These are phyloP conservation scores for Kodamaea arcana DNA, from an alignment of 1,139 yeast species.

Conservation along the genomic window DNA sequence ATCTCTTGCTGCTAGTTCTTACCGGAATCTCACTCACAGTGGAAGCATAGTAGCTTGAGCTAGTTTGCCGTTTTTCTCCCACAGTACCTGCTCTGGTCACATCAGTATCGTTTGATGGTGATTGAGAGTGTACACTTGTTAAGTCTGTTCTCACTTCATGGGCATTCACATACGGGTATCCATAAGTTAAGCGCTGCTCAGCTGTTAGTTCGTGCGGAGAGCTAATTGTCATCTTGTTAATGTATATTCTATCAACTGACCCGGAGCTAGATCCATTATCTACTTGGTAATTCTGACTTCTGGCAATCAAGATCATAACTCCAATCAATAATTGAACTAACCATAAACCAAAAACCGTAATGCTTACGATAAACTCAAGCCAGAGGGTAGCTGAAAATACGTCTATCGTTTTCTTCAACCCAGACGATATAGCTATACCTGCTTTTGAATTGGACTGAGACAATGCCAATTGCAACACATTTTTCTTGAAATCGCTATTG, in stretches of 20 bases:
- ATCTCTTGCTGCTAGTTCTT: constrained; percentile 4
- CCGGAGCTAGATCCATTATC: neutral
- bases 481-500: constrained; percentile 2
- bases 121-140: neutral
- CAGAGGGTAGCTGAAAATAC: constrained; percentile 32
- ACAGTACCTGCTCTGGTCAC: constrained; percentile 1
- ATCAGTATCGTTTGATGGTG: constrained; percentile 1
- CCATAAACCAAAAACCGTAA: constrained; percentile 47
- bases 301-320: neutral
- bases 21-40: constrained; percentile 2
- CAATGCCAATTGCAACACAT: constrained; percentile 3
- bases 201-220: constrained; percentile 28
- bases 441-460: constrained; percentile 1
- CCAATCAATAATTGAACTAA: constrained; percentile 39
- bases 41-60: constrained; percentile 7
- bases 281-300: neutral
- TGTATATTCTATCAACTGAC: constrained; percentile 3
- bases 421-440: constrained; percentile 11
- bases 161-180: constrained; percentile 27
- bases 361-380: constrained; percentile 45
- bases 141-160: constrained; percentile 5
- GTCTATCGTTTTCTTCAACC: constrained; percentile 20
- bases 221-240: constrained; percentile 17
- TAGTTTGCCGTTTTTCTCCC: neutral
- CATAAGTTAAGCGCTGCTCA: constrained; percentile 25